Evolutionary conservation across 2,329 filamentous ascomycete species (phyloP).

Genomic region (Tolypocladium pustulatum): DNA sequence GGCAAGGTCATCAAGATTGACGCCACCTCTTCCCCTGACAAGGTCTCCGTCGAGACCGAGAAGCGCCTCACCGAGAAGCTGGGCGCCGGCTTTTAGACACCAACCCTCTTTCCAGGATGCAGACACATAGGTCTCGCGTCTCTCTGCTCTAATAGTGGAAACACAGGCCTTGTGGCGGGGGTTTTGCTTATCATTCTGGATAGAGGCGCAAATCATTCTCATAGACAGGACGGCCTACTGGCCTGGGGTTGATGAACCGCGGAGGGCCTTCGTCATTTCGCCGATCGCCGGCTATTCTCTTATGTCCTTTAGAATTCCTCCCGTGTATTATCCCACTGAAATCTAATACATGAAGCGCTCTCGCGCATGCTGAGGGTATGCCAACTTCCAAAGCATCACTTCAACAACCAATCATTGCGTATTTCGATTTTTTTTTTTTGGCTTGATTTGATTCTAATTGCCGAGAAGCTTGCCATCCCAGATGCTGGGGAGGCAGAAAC

Average conservation of each 20-base stretch:
- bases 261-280: neutral
- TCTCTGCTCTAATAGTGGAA: neutral
- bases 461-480: constrained; percentile 1
- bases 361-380: neutral
- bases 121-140: neutral
- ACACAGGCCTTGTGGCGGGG: neutral
- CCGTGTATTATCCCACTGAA: neutral
- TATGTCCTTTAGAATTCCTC: neutral
- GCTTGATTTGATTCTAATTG: constrained; percentile 3
- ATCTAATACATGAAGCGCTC: neutral
- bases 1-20: constrained; percentile 72
- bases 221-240: neutral
- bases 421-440: neutral
- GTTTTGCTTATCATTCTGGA: neutral
- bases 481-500: constrained; percentile 13
- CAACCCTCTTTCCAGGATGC: neutral
- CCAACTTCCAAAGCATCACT: neutral
- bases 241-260: neutral
- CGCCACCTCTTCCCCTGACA: constrained; percentile 57
- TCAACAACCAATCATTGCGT: neutral
- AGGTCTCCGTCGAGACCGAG: constrained; percentile 44
- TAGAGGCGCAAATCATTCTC: neutral
- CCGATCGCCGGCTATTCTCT: neutral
- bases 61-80: constrained; percentile 38
- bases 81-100: constrained; percentile 22